Conservation (phyloP, 192 early-diverging fungal species). For the Entomortierella beljakovae region DNA sequence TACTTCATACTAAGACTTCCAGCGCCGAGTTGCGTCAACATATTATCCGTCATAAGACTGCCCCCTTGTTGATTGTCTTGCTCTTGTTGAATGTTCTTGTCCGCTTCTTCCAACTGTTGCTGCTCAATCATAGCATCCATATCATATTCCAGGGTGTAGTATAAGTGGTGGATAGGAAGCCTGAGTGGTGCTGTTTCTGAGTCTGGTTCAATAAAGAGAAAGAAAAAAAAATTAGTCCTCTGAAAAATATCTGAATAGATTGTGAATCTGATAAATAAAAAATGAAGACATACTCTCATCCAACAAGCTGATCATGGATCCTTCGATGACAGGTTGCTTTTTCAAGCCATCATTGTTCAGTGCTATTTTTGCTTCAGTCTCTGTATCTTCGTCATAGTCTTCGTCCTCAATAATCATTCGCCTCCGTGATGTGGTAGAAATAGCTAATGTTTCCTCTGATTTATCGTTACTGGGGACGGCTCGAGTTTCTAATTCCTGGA, state of each 20-base stretch:
- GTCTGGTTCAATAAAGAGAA: constrained; percentile 8
- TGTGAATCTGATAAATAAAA: not conserved
- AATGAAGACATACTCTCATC: not conserved
- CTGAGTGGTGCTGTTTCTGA: constrained; percentile 26
- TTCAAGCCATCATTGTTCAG: not conserved
- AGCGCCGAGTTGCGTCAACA: constrained; percentile 33
- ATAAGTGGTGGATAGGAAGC: constrained; percentile 71
- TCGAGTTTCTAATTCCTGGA: constrained; percentile 27
- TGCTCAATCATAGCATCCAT: constrained; percentile 65
- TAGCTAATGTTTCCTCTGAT: not conserved
- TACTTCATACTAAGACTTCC: constrained; percentile 67
- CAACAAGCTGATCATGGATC: not conserved
- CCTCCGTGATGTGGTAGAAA: constrained; percentile 25
- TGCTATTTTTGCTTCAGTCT: constrained; percentile 8
- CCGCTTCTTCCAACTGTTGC: constrained; percentile 53
- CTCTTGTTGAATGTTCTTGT: constrained; percentile 35
- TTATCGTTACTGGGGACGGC: constrained; percentile 4
- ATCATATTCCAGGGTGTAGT: constrained; percentile 77
- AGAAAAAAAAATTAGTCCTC: not conserved
- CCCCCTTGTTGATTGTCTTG: constrained; percentile 36
- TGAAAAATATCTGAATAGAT: too few relatives aligned
- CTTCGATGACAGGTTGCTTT: not conserved
- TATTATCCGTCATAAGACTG: constrained; percentile 25
- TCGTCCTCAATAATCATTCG: constrained; percentile 45
- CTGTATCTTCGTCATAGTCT: constrained; percentile 48